Evolutionary conservation across 2,329 filamentous ascomycete species (phyloP), one percentile per base, ranked within the genome.

Genomic region (Arthroderma uncinatum): DNA sequence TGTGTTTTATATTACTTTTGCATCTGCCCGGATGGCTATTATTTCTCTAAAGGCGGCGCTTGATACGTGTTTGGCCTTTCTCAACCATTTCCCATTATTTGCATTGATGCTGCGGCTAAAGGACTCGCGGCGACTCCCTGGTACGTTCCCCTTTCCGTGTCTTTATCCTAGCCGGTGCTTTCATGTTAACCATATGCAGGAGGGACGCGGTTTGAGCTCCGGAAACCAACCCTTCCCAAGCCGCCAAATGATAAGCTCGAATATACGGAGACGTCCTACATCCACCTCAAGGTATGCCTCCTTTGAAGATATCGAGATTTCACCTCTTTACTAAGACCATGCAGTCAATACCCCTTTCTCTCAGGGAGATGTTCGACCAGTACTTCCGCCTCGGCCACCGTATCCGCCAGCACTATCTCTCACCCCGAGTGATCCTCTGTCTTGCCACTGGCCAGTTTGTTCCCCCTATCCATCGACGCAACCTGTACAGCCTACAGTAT

Each of bases 41-140:
- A 98, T 98, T 61, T 85, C 85, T 10, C 76, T 97, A 60, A 98
- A 97, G 71, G 94, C 92, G 10, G 80, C 82, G 14, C 84, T 98
- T 58, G 93, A 98, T 73, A 96, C 92, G 1, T 80, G 90, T 65
- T 79, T 98, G 63, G 94, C 93, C 44, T 96, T 88, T 72, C 74
- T 98, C 58, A 98, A 98, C 68, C 94, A 98, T 72, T 98, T 98
- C 65, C 94, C 93, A 5, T 80, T 98, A 14, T 98, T 98, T 73
- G 93, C 93, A 28, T 76, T 97, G 58, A 98, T 98, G 94, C 78
- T 98, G 59, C 82, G 92, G 65, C 79, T 96, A 64, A 98, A 98
- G 72, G 94, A 98, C 72, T 89, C 91, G 7, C 80, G 84, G 70
- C 83, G 93, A 69, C 77, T 98, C 64, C 93, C 93, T 60, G 92